Percentiles rank a stretch among this genome's conserved stretches.
phyloP scores from a whole-genome alignment of 495 filamentous ascomycete genomes.

The Talaromyces proteolyticus region DNA sequence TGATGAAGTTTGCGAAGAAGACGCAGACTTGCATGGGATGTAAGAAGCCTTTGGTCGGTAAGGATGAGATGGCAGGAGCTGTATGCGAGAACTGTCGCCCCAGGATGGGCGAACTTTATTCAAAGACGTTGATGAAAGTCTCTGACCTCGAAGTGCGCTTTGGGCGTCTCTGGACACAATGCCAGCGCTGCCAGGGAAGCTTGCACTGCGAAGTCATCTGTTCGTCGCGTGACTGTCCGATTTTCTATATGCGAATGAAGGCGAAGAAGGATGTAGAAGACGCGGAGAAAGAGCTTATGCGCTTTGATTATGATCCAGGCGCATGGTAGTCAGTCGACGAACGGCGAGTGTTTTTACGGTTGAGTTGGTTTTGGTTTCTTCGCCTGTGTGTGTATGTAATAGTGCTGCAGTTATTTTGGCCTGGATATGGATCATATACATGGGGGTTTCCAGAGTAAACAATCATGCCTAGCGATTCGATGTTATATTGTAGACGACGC shows the following conservation, averaged over 20 bases:
- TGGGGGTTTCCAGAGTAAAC: too few relatives aligned
- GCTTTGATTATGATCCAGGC: slow-evolving; percentile 81
- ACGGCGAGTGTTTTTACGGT: too few relatives aligned
- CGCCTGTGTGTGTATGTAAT: not conserved
- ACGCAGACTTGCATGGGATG: slow-evolving; percentile 98
- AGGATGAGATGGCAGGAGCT: slow-evolving; percentile 75
- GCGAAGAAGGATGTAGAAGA: slow-evolving; percentile 99
- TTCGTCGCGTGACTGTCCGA: slow-evolving; percentile 91
- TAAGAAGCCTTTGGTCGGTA: slow-evolving; percentile 84
- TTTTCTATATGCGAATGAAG: slow-evolving; percentile 99
- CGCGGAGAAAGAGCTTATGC: slow-evolving; percentile 77
- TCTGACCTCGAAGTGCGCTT: slow-evolving; percentile 91
- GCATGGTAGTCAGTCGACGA: slow-evolving; percentile 40
- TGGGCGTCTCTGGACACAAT: slow-evolving; percentile 93
- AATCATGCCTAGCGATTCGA: too few relatives aligned
- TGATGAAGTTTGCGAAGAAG: slow-evolving; percentile 98
- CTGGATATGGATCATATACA: too few relatives aligned
- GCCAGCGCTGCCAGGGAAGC: slow-evolving; percentile 94
- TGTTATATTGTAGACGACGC: too few relatives aligned
- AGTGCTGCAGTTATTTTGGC: too few relatives aligned
- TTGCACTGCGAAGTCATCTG: slow-evolving; percentile 98
- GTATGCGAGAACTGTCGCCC: slow-evolving; percentile 83
- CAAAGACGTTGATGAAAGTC: slow-evolving; percentile 79
- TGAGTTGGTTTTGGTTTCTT: slow-evolving; percentile 7
- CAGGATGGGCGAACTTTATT: slow-evolving; percentile 87